Percentiles rank a stretch among this genome's conserved stretches.
Evolutionary conservation across 306 rosid genomes (phyloP).

Genomic region (Pyrus betulifolia): DNA sequence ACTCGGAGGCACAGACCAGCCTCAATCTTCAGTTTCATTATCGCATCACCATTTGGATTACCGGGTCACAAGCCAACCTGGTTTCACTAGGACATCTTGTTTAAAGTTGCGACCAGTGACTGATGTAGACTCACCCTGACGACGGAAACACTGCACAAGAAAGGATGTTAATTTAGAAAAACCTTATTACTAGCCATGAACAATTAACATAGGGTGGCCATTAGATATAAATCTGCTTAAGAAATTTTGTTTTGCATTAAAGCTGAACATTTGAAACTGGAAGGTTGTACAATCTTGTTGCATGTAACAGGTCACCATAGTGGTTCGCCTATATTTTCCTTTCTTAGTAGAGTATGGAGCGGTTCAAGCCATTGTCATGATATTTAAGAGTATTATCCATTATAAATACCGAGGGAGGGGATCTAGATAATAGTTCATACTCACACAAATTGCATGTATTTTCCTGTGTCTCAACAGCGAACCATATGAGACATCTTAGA

Average conservation of each 20-base stretch:
- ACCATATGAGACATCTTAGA: neutral
- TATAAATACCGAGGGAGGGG: neutral
- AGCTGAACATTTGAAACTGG: neutral
- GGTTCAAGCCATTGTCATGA: neutral
- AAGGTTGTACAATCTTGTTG: neutral
- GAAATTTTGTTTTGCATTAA: neutral
- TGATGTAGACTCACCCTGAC: slow-evolving; percentile 88
- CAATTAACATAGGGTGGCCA: neutral
- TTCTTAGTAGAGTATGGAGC: neutral
- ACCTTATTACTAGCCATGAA: neutral
- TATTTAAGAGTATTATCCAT: neutral
- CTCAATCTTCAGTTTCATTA: neutral
- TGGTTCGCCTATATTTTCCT: neutral
- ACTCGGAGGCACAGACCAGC: neutral
- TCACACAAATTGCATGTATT: neutral
- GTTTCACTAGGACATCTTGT: slow-evolving; percentile 68
- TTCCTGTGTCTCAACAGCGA: neutral
- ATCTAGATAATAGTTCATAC: neutral
- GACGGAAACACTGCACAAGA: slow-evolving; percentile 83
- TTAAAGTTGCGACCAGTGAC: slow-evolving; percentile 86
- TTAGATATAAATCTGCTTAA: neutral
- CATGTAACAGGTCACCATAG: neutral
- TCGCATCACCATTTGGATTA: slow-evolving; percentile 26
- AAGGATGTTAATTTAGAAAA: slow-evolving; percentile 10
- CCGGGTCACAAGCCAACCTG: slow-evolving; percentile 84